Base-by-base conservation (phyloP, 495 filamentous ascomycete species). In the Platismatia glauca region DNA sequence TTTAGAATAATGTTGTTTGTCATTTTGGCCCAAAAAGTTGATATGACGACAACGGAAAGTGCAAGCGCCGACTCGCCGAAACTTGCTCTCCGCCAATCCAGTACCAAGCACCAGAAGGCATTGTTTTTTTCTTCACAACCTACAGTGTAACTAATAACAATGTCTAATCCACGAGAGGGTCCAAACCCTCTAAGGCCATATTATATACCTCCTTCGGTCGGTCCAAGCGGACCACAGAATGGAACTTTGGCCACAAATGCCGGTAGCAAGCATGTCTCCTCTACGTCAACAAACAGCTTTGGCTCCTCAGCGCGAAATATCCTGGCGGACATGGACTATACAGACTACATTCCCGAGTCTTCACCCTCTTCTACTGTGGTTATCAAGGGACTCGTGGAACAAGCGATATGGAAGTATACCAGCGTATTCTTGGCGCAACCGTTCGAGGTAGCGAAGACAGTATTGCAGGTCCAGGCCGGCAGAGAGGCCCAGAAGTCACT, bases 161-260 rank as follows among this genome's bases (percentile, higher is more conserved):
- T 75, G 76, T 71, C 74, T 61, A 63, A 77, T 39, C 75, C 77
- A 67, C 75, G 75, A 69, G 81, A 83, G 67, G 84, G 83, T 66
- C 87, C 89, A 61, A 97, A 98, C 74, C 94, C 94, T 62, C 80
- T 97, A 53, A 82, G 94, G 64, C 94, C 94, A 1, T 98, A 98
- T 75, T 97, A 98, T 75, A 84, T 90, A 66, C 91, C 93, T 27
- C 90, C 91, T 7, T 83, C 89, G 4, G 84, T 91, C 60, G 84
- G 87, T 33, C 64, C 71, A 35, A 63, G 65, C 37, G 43, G 63
- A 15, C 53, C 71, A 65, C 39, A 71, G 33, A 70, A 74, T 67
- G 68, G 64, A 50, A 65, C 75, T 18, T 73, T 71, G 27, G 71
- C 74, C 57, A 76, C 76, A 62, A 79, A 78, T 64, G 81, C 69